Evolutionary conservation across 129 eudicot species (phyloP), one percentile per base, ranked within the genome.

Genomic region (Artemisia tridentata): DNA sequence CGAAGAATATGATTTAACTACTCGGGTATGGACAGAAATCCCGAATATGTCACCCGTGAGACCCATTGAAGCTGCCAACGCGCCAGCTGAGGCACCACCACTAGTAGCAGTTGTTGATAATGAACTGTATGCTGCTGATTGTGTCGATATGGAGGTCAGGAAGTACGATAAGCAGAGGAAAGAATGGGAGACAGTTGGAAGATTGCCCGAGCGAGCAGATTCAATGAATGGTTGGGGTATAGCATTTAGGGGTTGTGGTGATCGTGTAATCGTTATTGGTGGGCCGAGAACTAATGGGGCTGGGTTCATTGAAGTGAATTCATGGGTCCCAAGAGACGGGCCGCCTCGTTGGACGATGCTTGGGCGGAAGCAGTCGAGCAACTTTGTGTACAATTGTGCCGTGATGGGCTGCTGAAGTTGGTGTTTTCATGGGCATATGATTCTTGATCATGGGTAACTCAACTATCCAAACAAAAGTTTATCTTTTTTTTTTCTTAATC

Each of bases 161-260:
- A 91, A 81, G 69, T 91, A 81, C 23, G 84, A 91, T 56, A 91
- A 91, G 69, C 21, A 14, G 3, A 72, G 57, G 65, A 78, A 75
- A 48, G 78, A 16, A 43, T 87, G 97, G 97, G 78, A 72, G 47
- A 83, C 89, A 0, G 83, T 86, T 6, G 95, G 97, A 55, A 83
- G 91, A 70, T 75, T 90, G 86, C 97, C 97, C 16, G 87, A 87
- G 63, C 55, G 89, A 50, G 95, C 89, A 0, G 87, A 75, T 67
- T 90, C 97, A 3, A 90, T 85, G 88, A 78, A 85, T 23, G 97
- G 95, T 2, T 90, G 97, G 97, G 97, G 97, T 9, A 81, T 90
- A 51, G 97, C 97, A 8, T 90, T 90, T 60, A 74, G 95, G 83
- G 95, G 91, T 3, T 90, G 97, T 79, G 97, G 97, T 0, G 95